Conservation (phyloP, 1,284 basidiomycete genomes). For the Waitea zeae region DNA sequence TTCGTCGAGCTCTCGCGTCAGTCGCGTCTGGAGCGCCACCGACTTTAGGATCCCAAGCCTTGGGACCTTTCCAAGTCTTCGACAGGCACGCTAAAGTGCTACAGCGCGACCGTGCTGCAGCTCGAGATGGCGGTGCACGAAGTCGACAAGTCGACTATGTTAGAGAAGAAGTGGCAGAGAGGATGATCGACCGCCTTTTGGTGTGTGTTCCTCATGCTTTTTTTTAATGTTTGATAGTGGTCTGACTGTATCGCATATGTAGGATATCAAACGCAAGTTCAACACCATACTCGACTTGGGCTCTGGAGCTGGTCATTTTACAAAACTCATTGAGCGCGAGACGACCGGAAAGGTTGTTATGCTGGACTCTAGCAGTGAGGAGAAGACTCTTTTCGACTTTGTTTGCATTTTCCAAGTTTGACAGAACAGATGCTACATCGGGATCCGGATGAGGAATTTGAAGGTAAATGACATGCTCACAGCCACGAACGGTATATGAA, state of each 20-base stretch:
- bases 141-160: constrained; percentile 86
- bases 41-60: too few species aligned
- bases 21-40: too few species aligned
- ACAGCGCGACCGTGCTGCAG: constrained; percentile 69
- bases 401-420: constrained; percentile 1
- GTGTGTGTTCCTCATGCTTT: constrained; percentile 19
- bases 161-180: constrained; percentile 78
- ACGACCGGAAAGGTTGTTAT: constrained; percentile 67
- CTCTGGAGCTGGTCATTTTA: constrained; percentile 88
- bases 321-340: constrained; percentile 63
- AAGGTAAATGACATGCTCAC: constrained; percentile 28
- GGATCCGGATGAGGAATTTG: constrained; percentile 59
- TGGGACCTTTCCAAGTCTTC: constrained; percentile 68
- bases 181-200: constrained; percentile 79
- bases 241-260: constrained; percentile 4
- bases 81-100: constrained; percentile 71
- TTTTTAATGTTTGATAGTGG: background rate
- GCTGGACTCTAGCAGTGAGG: constrained; percentile 76
- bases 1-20: too few species aligned
- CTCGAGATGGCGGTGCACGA: constrained; percentile 31
- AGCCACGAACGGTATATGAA: background rate
- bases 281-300: constrained; percentile 75
- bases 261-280: constrained; percentile 89
- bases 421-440: constrained; percentile 55
- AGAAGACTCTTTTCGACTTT: background rate